Evolutionary conservation across 2,329 filamentous ascomycete genomes (phyloP).

Genomic region (Pleomassaria siparia): DNA sequence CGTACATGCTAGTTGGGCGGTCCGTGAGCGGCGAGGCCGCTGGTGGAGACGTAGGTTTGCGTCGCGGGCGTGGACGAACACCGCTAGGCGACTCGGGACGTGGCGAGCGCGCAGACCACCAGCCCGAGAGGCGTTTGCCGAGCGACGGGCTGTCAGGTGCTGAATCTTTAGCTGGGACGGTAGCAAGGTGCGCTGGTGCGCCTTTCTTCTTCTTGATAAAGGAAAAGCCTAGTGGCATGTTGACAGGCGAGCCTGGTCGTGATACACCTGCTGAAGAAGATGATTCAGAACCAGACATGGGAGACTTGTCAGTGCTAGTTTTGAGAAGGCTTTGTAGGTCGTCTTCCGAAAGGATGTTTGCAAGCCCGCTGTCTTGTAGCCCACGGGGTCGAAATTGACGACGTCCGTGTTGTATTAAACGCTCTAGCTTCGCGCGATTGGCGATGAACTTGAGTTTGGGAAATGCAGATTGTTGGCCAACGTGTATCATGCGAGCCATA

Average conservation of each 20-base stretch:
- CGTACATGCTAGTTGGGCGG: constrained; percentile 41
- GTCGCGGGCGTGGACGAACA: constrained; percentile 3
- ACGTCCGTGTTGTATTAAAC: constrained; percentile 61
- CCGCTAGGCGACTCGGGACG: constrained; percentile 3
- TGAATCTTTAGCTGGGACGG: constrained; percentile 2
- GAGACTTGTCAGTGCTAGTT: constrained; percentile 23
- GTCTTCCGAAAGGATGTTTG: constrained; percentile 49
- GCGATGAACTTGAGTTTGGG: constrained; percentile 89
- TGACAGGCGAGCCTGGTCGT: constrained; percentile 30
- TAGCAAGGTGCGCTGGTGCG: constrained; percentile 11
- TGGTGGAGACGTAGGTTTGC: constrained; percentile 10
- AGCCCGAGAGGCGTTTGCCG: constrained; percentile 35
- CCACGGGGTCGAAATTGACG: constrained; percentile 41
- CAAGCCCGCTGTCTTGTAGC: constrained; percentile 34
- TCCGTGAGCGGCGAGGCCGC: constrained; percentile 22
- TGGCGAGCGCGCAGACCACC: constrained; percentile 39
- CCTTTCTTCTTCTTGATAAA: constrained; percentile 24
- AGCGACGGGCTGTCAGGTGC: constrained; percentile 33
- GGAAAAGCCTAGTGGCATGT: constrained; percentile 31
- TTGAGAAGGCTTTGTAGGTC: constrained; percentile 48
- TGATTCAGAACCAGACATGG: constrained; percentile 30
- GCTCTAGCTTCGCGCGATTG: constrained; percentile 84
- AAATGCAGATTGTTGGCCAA: constrained; percentile 85
- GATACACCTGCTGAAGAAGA: constrained; percentile 29
- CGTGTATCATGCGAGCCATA: constrained; percentile 84